These are phyloP conservation scores for Komagataella phaffii DNA, from an alignment of 805 yeast genomes.

Conservation along the genomic window DNA sequence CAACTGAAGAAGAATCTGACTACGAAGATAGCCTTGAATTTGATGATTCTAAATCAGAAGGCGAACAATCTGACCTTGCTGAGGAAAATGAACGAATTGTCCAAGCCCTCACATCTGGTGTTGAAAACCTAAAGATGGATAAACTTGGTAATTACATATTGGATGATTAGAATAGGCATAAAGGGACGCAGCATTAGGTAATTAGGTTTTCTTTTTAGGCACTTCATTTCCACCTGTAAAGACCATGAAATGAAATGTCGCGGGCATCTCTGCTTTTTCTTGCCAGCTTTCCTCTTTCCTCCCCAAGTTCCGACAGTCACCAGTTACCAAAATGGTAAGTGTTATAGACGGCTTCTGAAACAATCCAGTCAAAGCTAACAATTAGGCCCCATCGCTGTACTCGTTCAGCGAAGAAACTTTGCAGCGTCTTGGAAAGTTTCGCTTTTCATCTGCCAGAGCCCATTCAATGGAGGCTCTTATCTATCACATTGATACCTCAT, in stretches of 20 bases:
- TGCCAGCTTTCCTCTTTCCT: not conserved
- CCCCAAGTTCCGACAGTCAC: not conserved
- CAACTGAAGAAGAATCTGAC: slow-evolving; percentile 20
- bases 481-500: slow-evolving; percentile 40
- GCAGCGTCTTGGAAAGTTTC: slow-evolving; percentile 50
- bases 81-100: slow-evolving; percentile 41
- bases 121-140: slow-evolving; percentile 61
- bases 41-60: slow-evolving; percentile 22
- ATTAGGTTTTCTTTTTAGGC: too few species aligned
- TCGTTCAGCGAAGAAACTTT: slow-evolving; percentile 49
- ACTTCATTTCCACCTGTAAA: too few species aligned
- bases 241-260: not conserved
- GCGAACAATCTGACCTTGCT: slow-evolving; percentile 18
- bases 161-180: slow-evolving; percentile 20
- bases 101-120: slow-evolving; percentile 54
- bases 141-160: slow-evolving; percentile 71
- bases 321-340: not conserved
- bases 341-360: not conserved
- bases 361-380: not conserved
- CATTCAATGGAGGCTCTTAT: slow-evolving; percentile 47
- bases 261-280: not conserved
- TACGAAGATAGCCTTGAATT: slow-evolving; percentile 19
- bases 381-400: slow-evolving; percentile 39
- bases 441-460: slow-evolving; percentile 59
- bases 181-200: not conserved